Percentiles rank a stretch among this genome's conserved stretches.
Conservation (phyloP, 2,329 filamentous ascomycete species). For the Ophiostoma ips region DNA sequence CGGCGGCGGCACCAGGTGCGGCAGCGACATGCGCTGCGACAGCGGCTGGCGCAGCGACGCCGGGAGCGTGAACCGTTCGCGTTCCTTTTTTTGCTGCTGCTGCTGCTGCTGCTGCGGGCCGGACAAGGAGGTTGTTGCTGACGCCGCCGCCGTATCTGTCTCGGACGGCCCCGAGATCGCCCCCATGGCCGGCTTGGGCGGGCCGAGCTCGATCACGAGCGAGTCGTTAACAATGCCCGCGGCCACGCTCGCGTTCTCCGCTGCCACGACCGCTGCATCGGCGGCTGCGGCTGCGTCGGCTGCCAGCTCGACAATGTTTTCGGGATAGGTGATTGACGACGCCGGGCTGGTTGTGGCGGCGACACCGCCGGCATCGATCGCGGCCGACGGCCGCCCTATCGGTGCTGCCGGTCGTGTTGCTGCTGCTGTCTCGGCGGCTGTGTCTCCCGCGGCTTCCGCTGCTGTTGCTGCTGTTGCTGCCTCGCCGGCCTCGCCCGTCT, state of each 20-base stretch:
- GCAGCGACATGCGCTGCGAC: constrained; percentile 30
- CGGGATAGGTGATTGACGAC: not conserved
- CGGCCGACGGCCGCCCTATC: not conserved
- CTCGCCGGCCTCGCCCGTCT: too few relatives aligned
- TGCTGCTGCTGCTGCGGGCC: not conserved
- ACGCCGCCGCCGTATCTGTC: not conserved
- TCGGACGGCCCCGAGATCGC: not conserved
- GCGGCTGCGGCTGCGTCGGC: constrained; percentile 1
- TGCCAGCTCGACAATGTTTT: not conserved
- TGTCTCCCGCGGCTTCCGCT: not conserved
- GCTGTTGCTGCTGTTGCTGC: not conserved
- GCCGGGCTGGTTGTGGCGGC: not conserved
- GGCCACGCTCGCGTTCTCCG: not conserved
- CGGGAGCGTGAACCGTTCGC: not conserved
- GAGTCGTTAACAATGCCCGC: not conserved
- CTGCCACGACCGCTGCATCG: not conserved
- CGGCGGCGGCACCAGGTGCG: constrained; percentile 57
- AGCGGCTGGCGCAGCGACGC: constrained; percentile 14
- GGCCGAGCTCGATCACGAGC: constrained; percentile 13
- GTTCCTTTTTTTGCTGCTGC: constrained; percentile 1
- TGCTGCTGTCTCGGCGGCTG: not conserved
- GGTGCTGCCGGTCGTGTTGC: not conserved
- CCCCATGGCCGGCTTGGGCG: constrained; percentile 10
- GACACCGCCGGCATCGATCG: not conserved
- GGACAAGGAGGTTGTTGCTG: too few relatives aligned